Evolutionary conservation across 148 eudicot genomes (phyloP), one percentile per base, ranked within the genome.

Genomic region (Spergularia marina): DNA sequence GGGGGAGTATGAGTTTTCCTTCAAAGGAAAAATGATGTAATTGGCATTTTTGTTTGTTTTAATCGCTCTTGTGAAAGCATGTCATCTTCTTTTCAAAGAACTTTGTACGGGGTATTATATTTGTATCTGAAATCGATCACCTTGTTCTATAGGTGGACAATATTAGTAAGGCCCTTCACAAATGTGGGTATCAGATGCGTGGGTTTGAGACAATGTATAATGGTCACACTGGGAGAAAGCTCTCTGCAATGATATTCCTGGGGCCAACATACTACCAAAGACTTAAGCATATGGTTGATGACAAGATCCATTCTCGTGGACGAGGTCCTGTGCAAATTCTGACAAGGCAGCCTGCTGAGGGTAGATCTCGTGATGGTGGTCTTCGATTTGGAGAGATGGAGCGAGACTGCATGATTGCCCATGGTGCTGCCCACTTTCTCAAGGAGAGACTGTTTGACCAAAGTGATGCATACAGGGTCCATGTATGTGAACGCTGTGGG

Each of bases 381-480:
- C 94, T 92, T 10, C 87, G 98, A 14, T 95, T 95, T 76, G 99
- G 99, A 52, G 99, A 95, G 84, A 95, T 95, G 99, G 99, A 95
- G 75, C 81, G 98, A 57, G 99, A 95, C 66, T 95, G 99, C 53
- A 95, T 95, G 97, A 95, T 95, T 84, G 99, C 99, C 0, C 99
- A 95, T 75, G 99, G 98, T 68, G 99, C 99, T 58, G 99, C 99
- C 30, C 91, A 92, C 63, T 95, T 95, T 59, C 89, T 95, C 17
- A 95, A 95, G 83, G 99, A 95, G 69, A 87, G 99, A 79, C 91
- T 95, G 47, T 95, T 95, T 73, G 99, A 95, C 84, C 99, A 95
- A 69, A 95, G 99, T 73, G 99, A 95, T 77, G 97, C 99, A 0
- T 92, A 95, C 63, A 85, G 99, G 78, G 89, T 95, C 51, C 99